These are phyloP conservation scores for Claviceps quebecensis DNA, from an alignment of 2,329 filamentous ascomycete species.

Conservation along the genomic window DNA sequence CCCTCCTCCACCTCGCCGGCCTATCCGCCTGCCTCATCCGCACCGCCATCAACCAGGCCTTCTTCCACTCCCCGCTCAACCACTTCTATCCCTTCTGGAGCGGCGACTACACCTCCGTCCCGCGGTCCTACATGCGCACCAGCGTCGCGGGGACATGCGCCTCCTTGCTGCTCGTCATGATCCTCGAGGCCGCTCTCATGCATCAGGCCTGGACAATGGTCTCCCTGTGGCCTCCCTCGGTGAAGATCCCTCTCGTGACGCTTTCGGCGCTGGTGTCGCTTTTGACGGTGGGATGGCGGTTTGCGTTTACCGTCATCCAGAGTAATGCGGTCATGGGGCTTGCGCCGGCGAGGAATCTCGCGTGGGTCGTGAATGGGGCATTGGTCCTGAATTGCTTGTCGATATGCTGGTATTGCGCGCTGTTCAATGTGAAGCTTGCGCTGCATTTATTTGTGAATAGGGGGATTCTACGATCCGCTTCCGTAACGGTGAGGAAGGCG, in stretches of 20 bases:
- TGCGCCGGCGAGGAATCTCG: constrained; percentile 11
- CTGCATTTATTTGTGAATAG: constrained; percentile 33
- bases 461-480: constrained; percentile 26
- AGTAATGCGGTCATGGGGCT: constrained; percentile 16
- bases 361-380: constrained; percentile 25
- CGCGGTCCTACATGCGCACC: constrained; percentile 19
- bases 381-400: constrained; percentile 26
- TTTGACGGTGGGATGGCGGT: constrained; percentile 17
- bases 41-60: constrained; percentile 40
- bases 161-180: constrained; percentile 28
- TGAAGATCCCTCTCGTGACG: constrained; percentile 17
- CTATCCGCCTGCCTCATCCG: constrained; percentile 49
- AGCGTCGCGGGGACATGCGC: constrained; percentile 27
- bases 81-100: constrained; percentile 47
- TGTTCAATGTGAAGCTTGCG: constrained; percentile 39
- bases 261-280: constrained; percentile 23
- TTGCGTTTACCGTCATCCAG: constrained; percentile 24
- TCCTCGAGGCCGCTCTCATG: constrained; percentile 33
- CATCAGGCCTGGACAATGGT: constrained; percentile 41
- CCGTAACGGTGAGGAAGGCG: constrained; percentile 10
- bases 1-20: constrained; percentile 48
- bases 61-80: constrained; percentile 45
- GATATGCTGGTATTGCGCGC: constrained; percentile 38
- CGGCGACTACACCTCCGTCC: constrained; percentile 37
- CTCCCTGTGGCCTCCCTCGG: constrained; percentile 27